Base-by-base conservation (phyloP, 1,284 basidiomycete genomes). In the Rhodotorula sp. region DNA sequence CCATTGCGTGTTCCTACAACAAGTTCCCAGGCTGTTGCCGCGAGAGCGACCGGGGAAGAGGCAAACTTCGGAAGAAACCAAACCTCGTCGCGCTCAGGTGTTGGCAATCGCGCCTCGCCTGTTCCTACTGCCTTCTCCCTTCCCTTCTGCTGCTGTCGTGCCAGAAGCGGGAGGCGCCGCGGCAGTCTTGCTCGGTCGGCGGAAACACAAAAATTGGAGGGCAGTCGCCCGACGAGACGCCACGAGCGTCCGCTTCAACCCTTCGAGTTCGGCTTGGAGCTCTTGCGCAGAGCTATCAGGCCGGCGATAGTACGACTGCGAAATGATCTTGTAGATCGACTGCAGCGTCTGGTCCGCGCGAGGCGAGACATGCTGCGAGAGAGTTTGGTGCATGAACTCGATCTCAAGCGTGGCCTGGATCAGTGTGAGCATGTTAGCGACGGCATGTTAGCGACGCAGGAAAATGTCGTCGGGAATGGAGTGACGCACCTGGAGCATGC, bases 341-440 rank as follows among this genome's bases (percentile, higher is more conserved):
- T 91, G 91, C 37, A 99, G 85, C 57, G 87, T 90, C 78, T 87
- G 86, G 64, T 91, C 90, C 7, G 95, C 91, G 7, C 85, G 79
- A 0, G 88, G 84, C 6, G 91, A 91, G 58, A 98, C 90, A 80
- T 95, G 95, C 71, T 89, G 88, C 44, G 89, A 87, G 53, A 99
- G 84, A 8, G 91, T 95, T 82, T 98, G 95, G 81, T 99, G 95
- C 82, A 98, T 88, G 82, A 98, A 99, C 82, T 99, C 96, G 76
- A 98, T 97, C 82, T 99, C 96, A 44, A 99, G 87, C 4, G 96
- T 99, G 4, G 96, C 95, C 90, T 96, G 78, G n/a, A 26, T 29
- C 2, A 12, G 37, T 12, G 37, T 12, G 3, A 42, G 37, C 37
- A 42, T 42, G 37, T 42, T 12, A 42, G 37, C 10, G 37, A 42